Percentiles rank a stretch among this genome's conserved stretches.
phyloP scores from a whole-genome alignment of 2,329 filamentous ascomycete genomes.

The Fusarium anthophilum region DNA sequence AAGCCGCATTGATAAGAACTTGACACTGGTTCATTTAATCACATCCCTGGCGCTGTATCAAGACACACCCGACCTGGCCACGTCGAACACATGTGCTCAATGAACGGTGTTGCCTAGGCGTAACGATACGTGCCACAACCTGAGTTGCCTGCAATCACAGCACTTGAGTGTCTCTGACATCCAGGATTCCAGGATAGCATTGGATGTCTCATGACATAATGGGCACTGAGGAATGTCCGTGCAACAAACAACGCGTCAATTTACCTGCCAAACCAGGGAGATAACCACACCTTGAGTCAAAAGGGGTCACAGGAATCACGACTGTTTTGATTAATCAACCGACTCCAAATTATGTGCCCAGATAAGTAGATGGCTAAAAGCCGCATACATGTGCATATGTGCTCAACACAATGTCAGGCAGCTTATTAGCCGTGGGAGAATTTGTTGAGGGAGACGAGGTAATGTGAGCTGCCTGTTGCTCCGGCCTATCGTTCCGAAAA shows the following conservation, averaged over 20 bases:
- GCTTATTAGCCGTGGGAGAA: background rate
- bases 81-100: background rate
- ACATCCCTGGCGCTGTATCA: background rate
- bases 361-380: background rate
- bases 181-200: background rate
- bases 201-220: constrained; percentile 3
- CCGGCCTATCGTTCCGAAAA: constrained; percentile 29
- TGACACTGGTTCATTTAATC: background rate
- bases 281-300: constrained; percentile 1
- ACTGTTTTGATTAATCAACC: background rate
- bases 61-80: background rate
- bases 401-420: background rate
- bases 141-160: background rate
- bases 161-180: background rate
- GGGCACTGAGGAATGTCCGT: constrained; percentile 23
- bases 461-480: constrained; percentile 4
- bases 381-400: background rate
- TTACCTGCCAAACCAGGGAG: constrained; percentile 18
- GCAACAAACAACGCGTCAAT: constrained; percentile 12
- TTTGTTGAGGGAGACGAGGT: background rate
- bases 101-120: background rate
- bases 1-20: background rate
- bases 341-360: background rate
- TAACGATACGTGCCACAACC: background rate
- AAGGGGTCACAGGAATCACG: background rate